These are phyloP conservation scores for Aspergillus leporis DNA, from an alignment of 495 filamentous ascomycete genomes.

Conservation along the genomic window DNA sequence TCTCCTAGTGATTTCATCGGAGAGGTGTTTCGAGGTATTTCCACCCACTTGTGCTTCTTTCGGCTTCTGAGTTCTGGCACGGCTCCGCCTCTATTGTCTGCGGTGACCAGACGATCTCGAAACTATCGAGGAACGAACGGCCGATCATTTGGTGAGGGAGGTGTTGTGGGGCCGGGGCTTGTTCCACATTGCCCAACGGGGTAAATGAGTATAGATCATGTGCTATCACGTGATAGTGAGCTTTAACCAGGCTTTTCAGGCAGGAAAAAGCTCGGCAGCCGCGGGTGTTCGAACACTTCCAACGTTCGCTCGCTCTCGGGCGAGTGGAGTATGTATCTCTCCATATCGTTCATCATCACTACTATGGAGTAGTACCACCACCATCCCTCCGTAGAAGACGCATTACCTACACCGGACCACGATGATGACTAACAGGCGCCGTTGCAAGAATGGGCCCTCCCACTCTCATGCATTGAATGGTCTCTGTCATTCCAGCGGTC, in stretches of 20 bases:
- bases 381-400: neutral
- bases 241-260: neutral
- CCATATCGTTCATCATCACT: neutral
- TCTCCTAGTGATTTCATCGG: neutral
- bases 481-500: conserved; percentile 6
- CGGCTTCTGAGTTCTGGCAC: conserved; percentile 1
- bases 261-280: neutral
- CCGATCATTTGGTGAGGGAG: conserved; percentile 10
- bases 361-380: too few relatives aligned
- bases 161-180: conserved; percentile 8
- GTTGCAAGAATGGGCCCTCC: neutral
- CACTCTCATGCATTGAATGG: neutral
- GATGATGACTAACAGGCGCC: conserved; percentile 1
- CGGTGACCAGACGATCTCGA: conserved; percentile 16
- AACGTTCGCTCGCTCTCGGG: neutral
- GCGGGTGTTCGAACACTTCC: neutral
- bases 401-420: neutral
- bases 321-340: neutral
- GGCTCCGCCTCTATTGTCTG: conserved; percentile 5
- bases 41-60: neutral
- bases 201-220: neutral
- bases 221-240: conserved; percentile 8
- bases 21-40: neutral
- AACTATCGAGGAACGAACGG: conserved; percentile 18
- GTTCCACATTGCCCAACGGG: neutral